Conservation (phyloP, 2,329 filamentous ascomycete species). For the Paradendryphiella salina region DNA sequence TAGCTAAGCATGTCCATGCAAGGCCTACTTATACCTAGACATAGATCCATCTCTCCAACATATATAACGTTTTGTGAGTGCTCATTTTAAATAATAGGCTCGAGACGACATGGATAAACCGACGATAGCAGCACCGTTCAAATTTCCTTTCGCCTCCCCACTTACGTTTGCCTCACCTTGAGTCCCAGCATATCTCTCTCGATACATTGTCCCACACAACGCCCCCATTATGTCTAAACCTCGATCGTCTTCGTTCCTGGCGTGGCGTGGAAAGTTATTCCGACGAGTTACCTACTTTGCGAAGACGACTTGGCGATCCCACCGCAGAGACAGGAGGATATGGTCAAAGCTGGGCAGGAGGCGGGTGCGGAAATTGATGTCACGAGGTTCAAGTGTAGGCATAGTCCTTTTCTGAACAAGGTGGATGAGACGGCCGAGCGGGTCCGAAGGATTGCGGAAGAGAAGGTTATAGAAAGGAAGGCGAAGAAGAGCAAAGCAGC, state of each 20-base stretch:
- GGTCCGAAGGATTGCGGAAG: conserved; percentile 35
- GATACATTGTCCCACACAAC: neutral
- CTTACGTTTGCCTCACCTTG: neutral
- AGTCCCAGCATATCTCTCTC: neutral
- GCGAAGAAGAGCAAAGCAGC: neutral
- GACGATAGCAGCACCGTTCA: no score
- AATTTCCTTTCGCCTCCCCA: no score
- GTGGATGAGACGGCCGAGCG: conserved; percentile 41
- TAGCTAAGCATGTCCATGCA: neutral
- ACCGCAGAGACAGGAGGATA: conserved; percentile 34
- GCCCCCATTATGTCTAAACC: conserved; percentile 33
- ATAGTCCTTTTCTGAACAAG: conserved; percentile 51
- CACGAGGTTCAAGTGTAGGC: conserved; percentile 41
- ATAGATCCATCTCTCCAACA: no score
- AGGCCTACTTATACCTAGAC: no score
- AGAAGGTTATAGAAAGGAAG: neutral
- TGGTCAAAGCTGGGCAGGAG: conserved; percentile 34
- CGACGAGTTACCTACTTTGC: conserved; percentile 44
- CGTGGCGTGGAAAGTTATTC: conserved; percentile 44
- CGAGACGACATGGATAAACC: no score
- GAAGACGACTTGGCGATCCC: conserved; percentile 46
- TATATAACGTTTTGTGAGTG: no score
- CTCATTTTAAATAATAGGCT: no score
- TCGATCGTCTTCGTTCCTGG: conserved; percentile 44
- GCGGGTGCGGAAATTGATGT: conserved; percentile 37